Evolutionary conservation across 176 grass and related monocot species (phyloP).

Genomic region (Luzula sylvatica): DNA sequence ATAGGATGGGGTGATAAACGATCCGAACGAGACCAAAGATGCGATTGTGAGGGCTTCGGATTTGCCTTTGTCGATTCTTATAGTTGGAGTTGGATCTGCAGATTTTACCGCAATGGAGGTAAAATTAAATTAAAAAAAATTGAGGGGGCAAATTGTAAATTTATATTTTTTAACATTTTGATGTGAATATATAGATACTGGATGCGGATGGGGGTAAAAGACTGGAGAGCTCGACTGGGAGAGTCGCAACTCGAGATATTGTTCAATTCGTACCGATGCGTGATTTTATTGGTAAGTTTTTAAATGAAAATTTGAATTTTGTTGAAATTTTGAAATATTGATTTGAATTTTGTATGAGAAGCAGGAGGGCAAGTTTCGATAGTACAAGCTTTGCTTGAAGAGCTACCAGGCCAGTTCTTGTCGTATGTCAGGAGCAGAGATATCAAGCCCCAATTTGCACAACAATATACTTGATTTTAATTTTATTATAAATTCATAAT

Average conservation of each 20-base stretch:
- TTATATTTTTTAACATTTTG: not conserved
- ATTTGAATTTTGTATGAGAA: constrained; percentile 17
- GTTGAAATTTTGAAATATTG: constrained; percentile 11
- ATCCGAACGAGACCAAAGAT: constrained; percentile 77
- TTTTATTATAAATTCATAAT: not conserved
- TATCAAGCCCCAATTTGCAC: constrained; percentile 43
- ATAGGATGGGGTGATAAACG: constrained; percentile 87
- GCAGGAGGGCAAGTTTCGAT: constrained; percentile 61
- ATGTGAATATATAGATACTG: constrained; percentile 40
- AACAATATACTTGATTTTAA: not conserved
- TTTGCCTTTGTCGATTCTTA: constrained; percentile 91
- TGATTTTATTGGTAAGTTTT: constrained; percentile 52
- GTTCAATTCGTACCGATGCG: constrained; percentile 96
- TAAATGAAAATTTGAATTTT: too few relatives aligned
- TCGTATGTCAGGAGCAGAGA: constrained; percentile 61
- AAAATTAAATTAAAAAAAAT: constrained; percentile 2
- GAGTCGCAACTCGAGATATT: constrained; percentile 76
- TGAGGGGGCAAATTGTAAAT: not conserved
- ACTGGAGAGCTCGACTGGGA: constrained; percentile 71
- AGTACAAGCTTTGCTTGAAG: constrained; percentile 80
- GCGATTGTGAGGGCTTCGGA: constrained; percentile 77
- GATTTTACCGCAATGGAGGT: constrained; percentile 98
- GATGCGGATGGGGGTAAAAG: constrained; percentile 68
- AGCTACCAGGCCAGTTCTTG: constrained; percentile 80
- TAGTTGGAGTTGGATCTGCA: constrained; percentile 74